These are phyloP conservation scores for Torulaspora globosa DNA, from an alignment of 1,139 yeast species.

Conservation along the genomic window DNA sequence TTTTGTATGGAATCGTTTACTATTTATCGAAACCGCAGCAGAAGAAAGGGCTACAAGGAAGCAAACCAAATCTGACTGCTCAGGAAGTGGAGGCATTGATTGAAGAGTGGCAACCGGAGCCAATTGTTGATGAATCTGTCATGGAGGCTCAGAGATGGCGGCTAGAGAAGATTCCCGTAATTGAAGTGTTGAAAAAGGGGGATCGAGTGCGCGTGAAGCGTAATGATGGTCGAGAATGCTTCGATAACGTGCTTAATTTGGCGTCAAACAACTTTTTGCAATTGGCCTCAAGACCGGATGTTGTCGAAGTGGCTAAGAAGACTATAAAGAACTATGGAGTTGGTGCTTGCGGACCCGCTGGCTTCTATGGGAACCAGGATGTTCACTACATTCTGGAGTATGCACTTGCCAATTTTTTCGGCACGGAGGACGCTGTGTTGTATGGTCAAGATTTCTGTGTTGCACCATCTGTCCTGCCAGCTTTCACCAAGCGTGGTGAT, in stretches of 20 bases:
- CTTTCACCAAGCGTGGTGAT: constrained; percentile 94
- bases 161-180: constrained; percentile 56
- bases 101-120: constrained; percentile 89
- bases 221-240: constrained; percentile 30
- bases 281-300: constrained; percentile 46
- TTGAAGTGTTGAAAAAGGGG: constrained; percentile 51
- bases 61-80: constrained; percentile 58
- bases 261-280: constrained; percentile 61
- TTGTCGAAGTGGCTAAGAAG: constrained; percentile 54
- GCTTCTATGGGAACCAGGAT: constrained; percentile 94
- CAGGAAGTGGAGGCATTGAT: constrained; percentile 78
- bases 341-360: constrained; percentile 98
- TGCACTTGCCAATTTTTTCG: constrained; percentile 68
- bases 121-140: constrained; percentile 55
- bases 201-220: constrained; percentile 44
- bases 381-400: constrained; percentile 80
- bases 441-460: constrained; percentile 94
- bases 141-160: constrained; percentile 53
- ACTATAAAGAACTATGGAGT: constrained; percentile 76
- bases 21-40: constrained; percentile 67
- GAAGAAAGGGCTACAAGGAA: constrained; percentile 73
- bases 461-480: constrained; percentile 93
- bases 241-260: constrained; percentile 52
- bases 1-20: constrained; percentile 81
- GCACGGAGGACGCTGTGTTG: constrained; percentile 71